phyloP scores from a whole-genome alignment of 208 protist species.

The Leishmania arabica region DNA sequence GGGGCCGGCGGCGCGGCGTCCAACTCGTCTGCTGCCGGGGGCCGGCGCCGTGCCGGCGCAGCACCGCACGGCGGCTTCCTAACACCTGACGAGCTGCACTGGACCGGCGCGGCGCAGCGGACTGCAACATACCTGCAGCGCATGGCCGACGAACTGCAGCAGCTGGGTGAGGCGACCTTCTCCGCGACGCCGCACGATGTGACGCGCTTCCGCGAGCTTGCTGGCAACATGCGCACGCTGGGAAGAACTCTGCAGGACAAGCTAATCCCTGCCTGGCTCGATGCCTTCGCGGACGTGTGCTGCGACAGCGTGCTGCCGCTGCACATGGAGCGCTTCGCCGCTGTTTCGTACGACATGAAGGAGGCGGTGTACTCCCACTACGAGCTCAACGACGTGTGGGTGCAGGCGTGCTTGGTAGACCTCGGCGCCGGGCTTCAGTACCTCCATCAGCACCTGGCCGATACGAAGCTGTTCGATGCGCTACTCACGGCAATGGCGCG shows the following conservation, averaged over 20 bases:
- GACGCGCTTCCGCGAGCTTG: slow-evolving; percentile 70
- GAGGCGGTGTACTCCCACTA: slow-evolving; percentile 82
- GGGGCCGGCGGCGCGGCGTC: slow-evolving; percentile 5
- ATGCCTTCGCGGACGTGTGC: slow-evolving; percentile 28
- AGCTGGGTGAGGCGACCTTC: slow-evolving; percentile 28
- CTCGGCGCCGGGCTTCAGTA: slow-evolving; percentile 42
- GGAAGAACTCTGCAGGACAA: slow-evolving; percentile 22
- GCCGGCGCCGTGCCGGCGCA: slow-evolving; percentile 7
- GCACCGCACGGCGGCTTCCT: slow-evolving; percentile 26
- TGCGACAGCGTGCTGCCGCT: slow-evolving; percentile 41
- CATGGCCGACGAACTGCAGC: slow-evolving; percentile 66
- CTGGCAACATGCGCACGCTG: slow-evolving; percentile 50
- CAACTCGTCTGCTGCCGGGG: slow-evolving; percentile 1
- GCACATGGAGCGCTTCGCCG: slow-evolving; percentile 60
- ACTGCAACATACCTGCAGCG: slow-evolving; percentile 49
- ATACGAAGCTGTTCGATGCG: slow-evolving; percentile 48
- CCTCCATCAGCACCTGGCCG: slow-evolving; percentile 33
- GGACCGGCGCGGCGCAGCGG: slow-evolving; percentile 51
- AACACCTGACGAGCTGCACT: slow-evolving; percentile 53
- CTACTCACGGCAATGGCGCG: slow-evolving; percentile 51
- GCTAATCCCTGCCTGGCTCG: slow-evolving; percentile 22
- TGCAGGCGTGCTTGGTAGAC: slow-evolving; percentile 58
- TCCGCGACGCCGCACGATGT: slow-evolving; percentile 33
- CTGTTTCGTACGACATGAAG: slow-evolving; percentile 62
- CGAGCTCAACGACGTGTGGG: slow-evolving; percentile 87